Evolutionary conservation across 2,329 filamentous ascomycete genomes (phyloP).

Genomic region (Chrysoporthe cubensis): DNA sequence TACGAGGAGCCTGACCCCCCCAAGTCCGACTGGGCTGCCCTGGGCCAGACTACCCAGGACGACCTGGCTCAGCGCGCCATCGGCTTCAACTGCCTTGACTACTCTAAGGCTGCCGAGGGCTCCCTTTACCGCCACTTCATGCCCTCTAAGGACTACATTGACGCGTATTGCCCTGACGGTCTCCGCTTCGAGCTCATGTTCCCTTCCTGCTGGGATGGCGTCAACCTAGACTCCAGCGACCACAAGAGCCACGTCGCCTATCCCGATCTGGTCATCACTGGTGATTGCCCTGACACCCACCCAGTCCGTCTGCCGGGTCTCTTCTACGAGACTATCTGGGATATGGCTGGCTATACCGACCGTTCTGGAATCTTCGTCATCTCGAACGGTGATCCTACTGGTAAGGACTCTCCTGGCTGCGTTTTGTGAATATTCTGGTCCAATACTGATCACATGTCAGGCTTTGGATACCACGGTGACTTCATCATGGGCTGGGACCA

Average conservation of each 20-base stretch:
- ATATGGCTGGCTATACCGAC: constrained; percentile 67
- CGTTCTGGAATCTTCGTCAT: constrained; percentile 72
- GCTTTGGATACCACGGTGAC: constrained; percentile 78
- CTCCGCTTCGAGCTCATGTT: constrained; percentile 85
- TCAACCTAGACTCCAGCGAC: constrained; percentile 57
- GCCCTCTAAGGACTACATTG: constrained; percentile 78
- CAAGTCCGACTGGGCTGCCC: constrained; percentile 71
- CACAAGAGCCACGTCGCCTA: constrained; percentile 75
- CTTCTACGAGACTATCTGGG: constrained; percentile 86
- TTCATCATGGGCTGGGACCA: constrained; percentile 80
- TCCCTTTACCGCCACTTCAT: constrained; percentile 82
- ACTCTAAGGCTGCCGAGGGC: constrained; percentile 65
- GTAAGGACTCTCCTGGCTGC: constrained; percentile 44
- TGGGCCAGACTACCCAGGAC: constrained; percentile 67
- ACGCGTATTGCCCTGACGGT: constrained; percentile 81
- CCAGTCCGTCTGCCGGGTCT: constrained; percentile 72
- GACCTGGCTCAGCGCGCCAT: constrained; percentile 79
- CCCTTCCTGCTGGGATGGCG: constrained; percentile 86
- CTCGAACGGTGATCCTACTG: constrained; percentile 77
- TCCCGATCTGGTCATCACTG: constrained; percentile 75
- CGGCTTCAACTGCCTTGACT: constrained; percentile 96
- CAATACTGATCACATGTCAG: constrained; percentile 42
- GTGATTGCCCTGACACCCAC: constrained; percentile 73
- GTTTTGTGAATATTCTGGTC: neutral
- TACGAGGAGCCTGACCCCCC: constrained; percentile 65